phyloP scores from a whole-genome alignment of 495 filamentous ascomycete genomes.

The Aspergillus wentii region DNA sequence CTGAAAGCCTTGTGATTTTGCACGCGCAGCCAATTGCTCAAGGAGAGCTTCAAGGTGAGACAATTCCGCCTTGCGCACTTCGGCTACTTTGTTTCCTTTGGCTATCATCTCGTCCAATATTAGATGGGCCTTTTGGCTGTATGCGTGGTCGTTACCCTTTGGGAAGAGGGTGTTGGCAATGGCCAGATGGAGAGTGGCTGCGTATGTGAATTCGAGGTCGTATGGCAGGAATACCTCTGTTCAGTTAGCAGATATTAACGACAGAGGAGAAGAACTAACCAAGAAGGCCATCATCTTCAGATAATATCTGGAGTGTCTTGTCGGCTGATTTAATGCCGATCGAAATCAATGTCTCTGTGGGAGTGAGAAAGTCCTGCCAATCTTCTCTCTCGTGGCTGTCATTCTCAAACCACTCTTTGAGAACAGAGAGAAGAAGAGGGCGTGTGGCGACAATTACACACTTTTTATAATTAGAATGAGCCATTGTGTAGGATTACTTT shows the following conservation, averaged over 20 bases:
- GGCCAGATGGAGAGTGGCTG: constrained; percentile 22
- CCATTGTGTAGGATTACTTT: neutral
- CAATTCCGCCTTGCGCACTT: constrained; percentile 22
- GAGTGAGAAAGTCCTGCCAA: constrained; percentile 20
- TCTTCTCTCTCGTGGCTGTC: constrained; percentile 19
- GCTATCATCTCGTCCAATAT: constrained; percentile 34
- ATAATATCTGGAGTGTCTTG: constrained; percentile 29
- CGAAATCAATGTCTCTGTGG: constrained; percentile 26
- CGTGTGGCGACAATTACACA: constrained; percentile 34
- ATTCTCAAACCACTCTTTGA: constrained; percentile 25
- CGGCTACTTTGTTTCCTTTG: constrained; percentile 26
- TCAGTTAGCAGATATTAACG: neutral
- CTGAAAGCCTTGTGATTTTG: constrained; percentile 13
- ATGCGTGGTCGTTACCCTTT: constrained; percentile 10
- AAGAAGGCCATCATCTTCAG: constrained; percentile 25
- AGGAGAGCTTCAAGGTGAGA: constrained; percentile 19
- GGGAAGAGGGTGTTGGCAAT: constrained; percentile 30
- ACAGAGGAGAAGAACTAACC: constrained; percentile 14
- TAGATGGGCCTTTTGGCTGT: constrained; percentile 13
- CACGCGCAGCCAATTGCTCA: constrained; percentile 11
- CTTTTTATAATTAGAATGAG: constrained; percentile 5
- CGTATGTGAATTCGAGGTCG: constrained; percentile 33
- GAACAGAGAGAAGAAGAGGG: constrained; percentile 30
- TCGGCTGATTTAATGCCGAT: constrained; percentile 32
- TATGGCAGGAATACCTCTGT: constrained; percentile 37